A percentile compares a stretch with the other conserved stretches of the same genome.
Conservation (phyloP, 2,329 filamentous ascomycete genomes). For the Aureobasidium sp. region DNA sequence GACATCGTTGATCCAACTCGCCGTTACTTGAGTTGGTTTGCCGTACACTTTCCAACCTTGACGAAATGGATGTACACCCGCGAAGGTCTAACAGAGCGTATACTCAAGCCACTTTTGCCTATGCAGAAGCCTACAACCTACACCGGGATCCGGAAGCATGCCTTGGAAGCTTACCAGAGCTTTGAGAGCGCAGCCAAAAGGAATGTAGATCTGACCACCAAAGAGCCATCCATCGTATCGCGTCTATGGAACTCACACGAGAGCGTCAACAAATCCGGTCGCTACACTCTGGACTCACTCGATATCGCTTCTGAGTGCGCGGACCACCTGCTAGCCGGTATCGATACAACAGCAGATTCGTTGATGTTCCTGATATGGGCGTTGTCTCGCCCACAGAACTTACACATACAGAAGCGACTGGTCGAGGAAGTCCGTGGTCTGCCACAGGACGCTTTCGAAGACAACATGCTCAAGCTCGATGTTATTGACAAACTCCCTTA, state of each 20-base stretch:
- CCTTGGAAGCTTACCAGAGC: constrained; percentile 28
- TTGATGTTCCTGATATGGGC: constrained; percentile 45
- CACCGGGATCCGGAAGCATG: constrained; percentile 42
- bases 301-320: constrained; percentile 47
- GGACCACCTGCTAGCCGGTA: constrained; percentile 47
- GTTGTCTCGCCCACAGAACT: constrained; percentile 38
- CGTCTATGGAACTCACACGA: constrained; percentile 31
- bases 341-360: constrained; percentile 47
- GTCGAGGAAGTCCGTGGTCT: constrained; percentile 32
- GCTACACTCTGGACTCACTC: constrained; percentile 30
- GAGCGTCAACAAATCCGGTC: neutral
- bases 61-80: constrained; percentile 44
- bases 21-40: constrained; percentile 42
- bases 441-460: constrained; percentile 9
- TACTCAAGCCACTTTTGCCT: constrained; percentile 37
- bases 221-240: constrained; percentile 30
- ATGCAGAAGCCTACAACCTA: constrained; percentile 45
- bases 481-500: constrained; percentile 25
- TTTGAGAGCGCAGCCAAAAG: constrained; percentile 23
- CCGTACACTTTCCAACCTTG: constrained; percentile 37
- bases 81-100: constrained; percentile 30
- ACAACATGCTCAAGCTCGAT: constrained; percentile 33
- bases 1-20: constrained; percentile 44
- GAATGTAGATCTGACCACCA: neutral
- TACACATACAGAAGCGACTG: constrained; percentile 38